Conservation (phyloP, 2,329 filamentous ascomycete species). For the Cyanodermella asteris region DNA sequence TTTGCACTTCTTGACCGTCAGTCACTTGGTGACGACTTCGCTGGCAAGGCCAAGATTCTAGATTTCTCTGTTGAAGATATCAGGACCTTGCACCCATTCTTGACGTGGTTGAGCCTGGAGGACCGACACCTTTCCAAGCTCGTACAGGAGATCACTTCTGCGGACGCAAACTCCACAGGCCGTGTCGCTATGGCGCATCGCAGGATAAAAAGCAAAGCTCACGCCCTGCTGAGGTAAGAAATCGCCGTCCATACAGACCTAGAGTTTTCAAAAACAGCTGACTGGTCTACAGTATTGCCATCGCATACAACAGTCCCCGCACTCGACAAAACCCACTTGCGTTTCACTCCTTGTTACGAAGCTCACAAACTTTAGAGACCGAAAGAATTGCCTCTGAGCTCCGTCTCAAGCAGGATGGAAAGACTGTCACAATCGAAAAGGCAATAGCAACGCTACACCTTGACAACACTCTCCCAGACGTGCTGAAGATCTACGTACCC, state of each 20-base stretch:
- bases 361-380: no score
- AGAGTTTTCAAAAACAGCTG: no score
- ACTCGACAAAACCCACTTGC: no score
- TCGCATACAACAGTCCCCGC: no score
- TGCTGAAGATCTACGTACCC: slow-evolving; percentile 1
- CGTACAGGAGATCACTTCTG: slow-evolving; percentile 1
- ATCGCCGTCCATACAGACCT: no score
- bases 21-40: not conserved
- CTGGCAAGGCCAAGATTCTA: not conserved
- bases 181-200: no score
- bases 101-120: slow-evolving; percentile 1
- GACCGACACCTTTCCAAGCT: not conserved
- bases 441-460: slow-evolving; percentile 1
- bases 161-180: not conserved
- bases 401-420: not conserved
- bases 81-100: not conserved
- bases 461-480: not conserved
- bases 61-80: slow-evolving; percentile 2
- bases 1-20: slow-evolving; percentile 3
- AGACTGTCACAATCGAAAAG: not conserved
- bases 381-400: no score
- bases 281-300: no score
- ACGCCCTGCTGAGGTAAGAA: slow-evolving; percentile 3
- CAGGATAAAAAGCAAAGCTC: not conserved
- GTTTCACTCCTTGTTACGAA: no score